Evolutionary conservation across 1,284 basidiomycete genomes (phyloP).

Genomic region (Papiliotrema fonsecae): DNA sequence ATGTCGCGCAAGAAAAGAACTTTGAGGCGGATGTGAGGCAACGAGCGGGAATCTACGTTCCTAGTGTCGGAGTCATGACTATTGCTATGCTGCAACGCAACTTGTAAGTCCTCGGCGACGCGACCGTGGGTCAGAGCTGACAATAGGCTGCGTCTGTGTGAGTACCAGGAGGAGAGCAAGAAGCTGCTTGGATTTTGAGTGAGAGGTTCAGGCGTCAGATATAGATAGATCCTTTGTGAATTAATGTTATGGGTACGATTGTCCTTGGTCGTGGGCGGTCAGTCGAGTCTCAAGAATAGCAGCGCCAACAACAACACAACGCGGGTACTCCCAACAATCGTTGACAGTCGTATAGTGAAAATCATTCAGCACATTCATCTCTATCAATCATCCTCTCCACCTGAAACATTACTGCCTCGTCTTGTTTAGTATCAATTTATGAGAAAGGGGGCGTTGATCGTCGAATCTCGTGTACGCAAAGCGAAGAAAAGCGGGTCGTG

Average conservation of each 20-base stretch:
- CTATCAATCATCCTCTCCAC: background rate
- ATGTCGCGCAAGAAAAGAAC: conserved; percentile 94
- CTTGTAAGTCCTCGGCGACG: conserved; percentile 55
- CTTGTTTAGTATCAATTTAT: no score
- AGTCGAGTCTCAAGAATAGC: no score
- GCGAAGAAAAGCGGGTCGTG: background rate
- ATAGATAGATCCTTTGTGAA: no score
- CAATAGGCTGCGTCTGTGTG: conserved; percentile 63
- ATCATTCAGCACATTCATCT: background rate
- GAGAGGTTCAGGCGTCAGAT: background rate
- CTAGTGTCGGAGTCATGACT: conserved; percentile 93
- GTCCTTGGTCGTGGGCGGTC: no score
- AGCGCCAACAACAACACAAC: no score
- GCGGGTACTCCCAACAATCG: no score
- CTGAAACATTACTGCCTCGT: no score
- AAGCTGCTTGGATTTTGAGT: conserved; percentile 9
- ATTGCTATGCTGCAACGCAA: conserved; percentile 95
- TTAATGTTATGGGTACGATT: no score
- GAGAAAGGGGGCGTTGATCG: background rate
- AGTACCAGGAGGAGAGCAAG: conserved; percentile 56
- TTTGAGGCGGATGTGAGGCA: conserved; percentile 90
- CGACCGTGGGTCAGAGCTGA: background rate
- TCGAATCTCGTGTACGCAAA: background rate
- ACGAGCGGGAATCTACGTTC: conserved; percentile 79
- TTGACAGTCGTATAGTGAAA: no score